Evolutionary conservation across 176 grass and related monocot species (phyloP).

Genomic region (Pontederia crassipes): DNA sequence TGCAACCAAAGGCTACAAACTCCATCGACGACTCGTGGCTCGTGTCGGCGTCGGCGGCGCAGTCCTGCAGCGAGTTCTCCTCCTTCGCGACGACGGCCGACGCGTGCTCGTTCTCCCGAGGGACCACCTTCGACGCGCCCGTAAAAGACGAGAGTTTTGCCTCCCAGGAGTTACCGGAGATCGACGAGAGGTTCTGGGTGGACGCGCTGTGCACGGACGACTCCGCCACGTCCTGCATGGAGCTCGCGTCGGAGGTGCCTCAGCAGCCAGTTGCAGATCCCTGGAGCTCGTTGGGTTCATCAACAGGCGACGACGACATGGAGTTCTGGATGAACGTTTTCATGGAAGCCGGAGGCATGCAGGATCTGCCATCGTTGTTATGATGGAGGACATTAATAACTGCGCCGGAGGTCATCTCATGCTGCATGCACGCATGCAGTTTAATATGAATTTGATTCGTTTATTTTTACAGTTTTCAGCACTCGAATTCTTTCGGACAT

Average conservation of each 20-base stretch:
- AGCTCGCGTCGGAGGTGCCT: slow-evolving; percentile 6
- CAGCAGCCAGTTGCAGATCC: not conserved
- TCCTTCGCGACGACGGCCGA: not conserved
- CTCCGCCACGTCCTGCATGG: not conserved
- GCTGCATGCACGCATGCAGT: too few species aligned
- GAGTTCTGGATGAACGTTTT: slow-evolving; percentile 54
- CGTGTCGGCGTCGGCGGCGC: not conserved
- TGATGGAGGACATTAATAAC: not conserved
- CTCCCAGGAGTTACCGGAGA: slow-evolving; percentile 15
- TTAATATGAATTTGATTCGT: too few species aligned
- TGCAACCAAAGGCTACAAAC: too few species aligned
- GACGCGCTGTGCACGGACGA: slow-evolving; percentile 15
- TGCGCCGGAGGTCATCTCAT: too few species aligned
- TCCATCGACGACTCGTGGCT: not conserved
- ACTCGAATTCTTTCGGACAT: too few species aligned
- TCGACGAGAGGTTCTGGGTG: slow-evolving; percentile 48
- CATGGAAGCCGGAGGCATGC: slow-evolving; percentile 32
- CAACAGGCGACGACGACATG: slow-evolving; percentile 42
- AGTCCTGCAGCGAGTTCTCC: slow-evolving; percentile 3
- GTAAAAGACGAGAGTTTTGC: slow-evolving; percentile 30
- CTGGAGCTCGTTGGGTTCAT: not conserved
- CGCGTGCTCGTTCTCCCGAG: not conserved
- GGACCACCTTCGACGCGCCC: not conserved
- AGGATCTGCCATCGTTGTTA: slow-evolving; percentile 5
- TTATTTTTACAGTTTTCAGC: too few species aligned